These are phyloP conservation scores for Volutella citrinella DNA, from an alignment of 2,329 filamentous ascomycete species.

Conservation along the genomic window DNA sequence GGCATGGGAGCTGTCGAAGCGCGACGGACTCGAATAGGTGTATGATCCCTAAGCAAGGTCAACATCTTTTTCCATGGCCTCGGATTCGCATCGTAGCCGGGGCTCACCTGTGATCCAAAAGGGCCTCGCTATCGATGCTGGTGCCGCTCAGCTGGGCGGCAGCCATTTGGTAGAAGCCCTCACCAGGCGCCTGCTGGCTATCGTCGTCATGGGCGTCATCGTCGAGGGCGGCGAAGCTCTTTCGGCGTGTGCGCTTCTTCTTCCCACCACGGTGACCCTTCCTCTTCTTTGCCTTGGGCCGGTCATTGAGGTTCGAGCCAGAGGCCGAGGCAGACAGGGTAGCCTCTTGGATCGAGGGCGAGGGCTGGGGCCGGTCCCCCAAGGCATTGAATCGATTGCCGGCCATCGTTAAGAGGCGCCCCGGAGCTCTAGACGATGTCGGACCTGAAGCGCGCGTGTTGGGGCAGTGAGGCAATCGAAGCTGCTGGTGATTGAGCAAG, in stretches of 20 bases:
- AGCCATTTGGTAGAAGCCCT: conserved; percentile 49
- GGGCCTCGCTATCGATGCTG: conserved; percentile 82
- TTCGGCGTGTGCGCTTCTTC: conserved; percentile 72
- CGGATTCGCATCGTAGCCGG: neutral
- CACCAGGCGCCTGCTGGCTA: conserved; percentile 29
- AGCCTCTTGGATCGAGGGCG: too few relatives aligned
- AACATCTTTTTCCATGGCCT: too few relatives aligned
- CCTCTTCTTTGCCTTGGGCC: conserved; percentile 50
- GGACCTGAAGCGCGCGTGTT: too few relatives aligned
- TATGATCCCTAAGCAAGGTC: conserved; percentile 61
- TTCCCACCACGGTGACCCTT: conserved; percentile 74
- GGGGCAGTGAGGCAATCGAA: too few relatives aligned
- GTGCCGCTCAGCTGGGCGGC: conserved; percentile 69
- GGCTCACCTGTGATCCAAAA: conserved; percentile 79
- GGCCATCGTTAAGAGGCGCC: conserved; percentile 25
- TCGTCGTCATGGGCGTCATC: conserved; percentile 50
- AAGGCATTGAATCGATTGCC: conserved; percentile 30
- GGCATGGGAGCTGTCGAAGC: conserved; percentile 44
- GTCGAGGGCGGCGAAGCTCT: conserved; percentile 71
- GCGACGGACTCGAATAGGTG: conserved; percentile 61
- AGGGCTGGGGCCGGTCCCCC: too few relatives aligned
- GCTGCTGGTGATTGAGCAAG: conserved; percentile 6
- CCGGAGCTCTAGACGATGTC: too few relatives aligned
- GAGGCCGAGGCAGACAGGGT: conserved; percentile 13
- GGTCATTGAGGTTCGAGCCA: conserved; percentile 12